phyloP scores from a whole-genome alignment of 2,329 filamentous ascomycete species.

The Colletotrichum sp. region DNA sequence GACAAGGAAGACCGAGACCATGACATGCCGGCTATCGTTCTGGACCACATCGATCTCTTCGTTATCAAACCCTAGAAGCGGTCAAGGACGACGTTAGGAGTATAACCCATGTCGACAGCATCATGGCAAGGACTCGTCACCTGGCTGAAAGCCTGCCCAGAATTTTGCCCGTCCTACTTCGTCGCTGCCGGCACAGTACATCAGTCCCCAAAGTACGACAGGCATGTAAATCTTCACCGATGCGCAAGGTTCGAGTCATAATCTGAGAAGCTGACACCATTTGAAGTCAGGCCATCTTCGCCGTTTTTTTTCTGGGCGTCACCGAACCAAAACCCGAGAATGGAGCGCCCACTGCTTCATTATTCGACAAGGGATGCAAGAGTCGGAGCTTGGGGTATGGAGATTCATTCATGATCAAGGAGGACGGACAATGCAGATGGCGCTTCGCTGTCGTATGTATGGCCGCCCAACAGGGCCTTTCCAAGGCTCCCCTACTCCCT shows the following conservation, averaged over 20 bases:
- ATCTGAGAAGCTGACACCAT: background rate
- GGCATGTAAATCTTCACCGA: background rate
- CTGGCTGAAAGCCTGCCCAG: background rate
- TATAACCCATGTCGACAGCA: background rate
- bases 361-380: background rate
- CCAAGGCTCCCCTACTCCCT: background rate
- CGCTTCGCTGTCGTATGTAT: background rate
- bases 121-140: background rate
- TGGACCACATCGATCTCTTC: background rate
- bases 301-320: background rate
- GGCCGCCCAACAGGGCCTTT: background rate
- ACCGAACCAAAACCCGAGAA: background rate
- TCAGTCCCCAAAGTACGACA: background rate
- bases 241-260: background rate
- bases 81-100: background rate
- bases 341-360: background rate
- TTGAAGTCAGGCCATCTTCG: background rate
- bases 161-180: background rate
- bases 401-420: background rate
- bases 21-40: background rate
- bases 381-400: background rate
- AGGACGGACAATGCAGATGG: background rate
- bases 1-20: background rate
- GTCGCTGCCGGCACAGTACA: background rate
- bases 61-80: background rate